Base-by-base conservation (phyloP, 2,329 filamentous ascomycete genomes). In the Ustulina deusta region DNA sequence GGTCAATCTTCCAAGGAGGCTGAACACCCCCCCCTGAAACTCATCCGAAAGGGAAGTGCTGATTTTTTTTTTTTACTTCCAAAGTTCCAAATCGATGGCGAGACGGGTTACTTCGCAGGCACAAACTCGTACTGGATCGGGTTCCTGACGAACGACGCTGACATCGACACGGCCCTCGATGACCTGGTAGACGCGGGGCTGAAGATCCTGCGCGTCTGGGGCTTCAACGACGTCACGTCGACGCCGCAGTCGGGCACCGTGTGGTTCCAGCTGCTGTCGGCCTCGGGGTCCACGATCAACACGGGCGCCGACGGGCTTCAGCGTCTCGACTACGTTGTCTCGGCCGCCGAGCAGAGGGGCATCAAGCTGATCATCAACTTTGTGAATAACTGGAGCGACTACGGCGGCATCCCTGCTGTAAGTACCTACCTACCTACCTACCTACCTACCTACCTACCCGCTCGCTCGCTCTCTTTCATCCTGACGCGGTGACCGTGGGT, bases 351-450 rank as follows among this genome's bases (percentile, higher is more conserved):
- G 76, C 81, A 82, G 62, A 81, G 86, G 61, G 86, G 85, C 3
- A 82, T 91, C 71, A 89, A 90, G 76, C 80, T 91, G 5, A 89
- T 91, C 68, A 85, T 90, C 74, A 86, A 87, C 71, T 87, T 91
- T 49, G 87, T 91, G 63, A 92, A 92, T 79, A 88, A 91, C 79
- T 92, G 89, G 89, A 82, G 81, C 52, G 90, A 92, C 74, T 91
- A 90, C 36, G 90, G 89, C 20, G 89, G 90, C 36, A 91, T 91
- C 75, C 80, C 81, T 15, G 86, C 87, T 57, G 74, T 76, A 49
- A 73, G 74, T 74, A 17, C 10, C n/a, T n/a, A n/a, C n/a, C n/a
- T n/a, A n/a, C n/a, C n/a, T n/a, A n/a, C n/a, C n/a, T n/a, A n/a
- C n/a, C n/a, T n/a, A n/a, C n/a, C n/a, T n/a, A n/a, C n/a, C n/a